phyloP scores from a whole-genome alignment of 768 basidiomycete genomes.

The Tephrocybe sp. region DNA sequence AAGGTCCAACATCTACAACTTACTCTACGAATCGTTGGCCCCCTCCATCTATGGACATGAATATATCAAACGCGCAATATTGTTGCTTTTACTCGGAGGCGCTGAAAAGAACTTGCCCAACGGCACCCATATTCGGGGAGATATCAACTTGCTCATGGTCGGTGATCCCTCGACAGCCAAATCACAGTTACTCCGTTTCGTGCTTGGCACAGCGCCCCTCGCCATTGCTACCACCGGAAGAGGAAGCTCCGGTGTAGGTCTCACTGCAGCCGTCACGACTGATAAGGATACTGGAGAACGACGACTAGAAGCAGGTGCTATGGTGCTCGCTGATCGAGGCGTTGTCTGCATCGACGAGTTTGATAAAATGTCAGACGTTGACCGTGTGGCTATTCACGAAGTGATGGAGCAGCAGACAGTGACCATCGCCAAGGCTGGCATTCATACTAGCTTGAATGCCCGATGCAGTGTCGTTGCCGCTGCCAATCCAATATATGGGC shows the following conservation, averaged over 20 bases:
- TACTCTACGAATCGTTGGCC: constrained; percentile 93
- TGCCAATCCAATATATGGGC: constrained; percentile 98
- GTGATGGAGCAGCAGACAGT: constrained; percentile 99
- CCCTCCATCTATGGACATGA: constrained; percentile 98
- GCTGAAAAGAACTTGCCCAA: constrained; percentile 97
- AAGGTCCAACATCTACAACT: constrained; percentile 79
- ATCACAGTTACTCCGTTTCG: constrained; percentile 93
- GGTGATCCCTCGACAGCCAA: constrained; percentile 99
- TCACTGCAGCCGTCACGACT: constrained; percentile 97
- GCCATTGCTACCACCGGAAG: constrained; percentile 98
- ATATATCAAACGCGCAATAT: constrained; percentile 91
- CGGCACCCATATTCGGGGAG: constrained; percentile 97
- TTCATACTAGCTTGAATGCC: constrained; percentile 97
- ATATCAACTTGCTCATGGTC: constrained; percentile 99
- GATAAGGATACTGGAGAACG: constrained; percentile 98
- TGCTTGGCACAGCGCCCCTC: constrained; percentile 92
- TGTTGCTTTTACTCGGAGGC: constrained; percentile 92
- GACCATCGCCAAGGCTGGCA: constrained; percentile 98
- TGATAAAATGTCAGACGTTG: constrained; percentile 99
- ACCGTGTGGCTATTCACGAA: constrained; percentile 99
- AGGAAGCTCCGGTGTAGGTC: constrained; percentile 97
- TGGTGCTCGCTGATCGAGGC: constrained; percentile 98
- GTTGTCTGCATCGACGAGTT: constrained; percentile 99
- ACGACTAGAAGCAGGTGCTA: constrained; percentile 95
- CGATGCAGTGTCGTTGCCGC: constrained; percentile 97